phyloP scores from a whole-genome alignment of 768 basidiomycete genomes.

The Rhizopogon rudus region DNA sequence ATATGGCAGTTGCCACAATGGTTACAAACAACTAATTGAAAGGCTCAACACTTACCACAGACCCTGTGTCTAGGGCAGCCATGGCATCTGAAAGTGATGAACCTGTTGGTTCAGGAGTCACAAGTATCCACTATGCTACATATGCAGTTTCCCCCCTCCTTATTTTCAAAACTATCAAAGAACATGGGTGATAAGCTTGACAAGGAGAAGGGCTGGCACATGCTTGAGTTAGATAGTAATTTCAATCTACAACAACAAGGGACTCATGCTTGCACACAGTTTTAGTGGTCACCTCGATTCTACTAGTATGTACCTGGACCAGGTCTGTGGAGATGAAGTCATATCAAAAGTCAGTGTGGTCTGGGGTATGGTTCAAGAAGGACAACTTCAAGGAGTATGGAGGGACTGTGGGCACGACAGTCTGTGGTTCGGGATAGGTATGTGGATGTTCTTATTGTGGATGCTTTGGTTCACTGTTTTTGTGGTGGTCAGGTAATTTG shows the following conservation, averaged over 20 bases:
- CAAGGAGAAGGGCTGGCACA: too few species aligned
- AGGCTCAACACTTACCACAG: conserved; percentile 46
- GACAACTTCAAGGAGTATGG: conserved; percentile 45
- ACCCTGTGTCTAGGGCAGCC: conserved; percentile 48
- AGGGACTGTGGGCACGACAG: conserved; percentile 32
- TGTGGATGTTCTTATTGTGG: background rate
- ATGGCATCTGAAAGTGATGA: conserved; percentile 22
- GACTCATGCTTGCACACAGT: conserved; percentile 21
- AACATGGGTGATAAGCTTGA: too few species aligned
- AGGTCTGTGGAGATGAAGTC: conserved; percentile 19
- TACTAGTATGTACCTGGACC: too few species aligned
- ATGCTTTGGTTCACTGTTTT: background rate
- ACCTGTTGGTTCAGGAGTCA: conserved; percentile 17
- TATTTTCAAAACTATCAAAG: too few species aligned
- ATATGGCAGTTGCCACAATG: conserved; percentile 88
- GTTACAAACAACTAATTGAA: conserved; percentile 45
- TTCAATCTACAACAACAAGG: too few species aligned
- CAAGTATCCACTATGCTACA: too few species aligned
- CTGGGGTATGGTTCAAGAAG: conserved; percentile 63
- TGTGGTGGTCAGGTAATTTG: conserved; percentile 15
- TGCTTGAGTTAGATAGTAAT: too few species aligned
- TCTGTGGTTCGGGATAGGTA: conserved; percentile 25
- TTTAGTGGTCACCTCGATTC: conserved; percentile 19
- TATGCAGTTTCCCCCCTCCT: too few species aligned
- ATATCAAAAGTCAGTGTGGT: conserved; percentile 41